Percentiles rank a stretch among this genome's conserved stretches.
Evolutionary conservation across 352 stramenopile species (phyloP).

Genomic region (Pythium brachiatum): DNA sequence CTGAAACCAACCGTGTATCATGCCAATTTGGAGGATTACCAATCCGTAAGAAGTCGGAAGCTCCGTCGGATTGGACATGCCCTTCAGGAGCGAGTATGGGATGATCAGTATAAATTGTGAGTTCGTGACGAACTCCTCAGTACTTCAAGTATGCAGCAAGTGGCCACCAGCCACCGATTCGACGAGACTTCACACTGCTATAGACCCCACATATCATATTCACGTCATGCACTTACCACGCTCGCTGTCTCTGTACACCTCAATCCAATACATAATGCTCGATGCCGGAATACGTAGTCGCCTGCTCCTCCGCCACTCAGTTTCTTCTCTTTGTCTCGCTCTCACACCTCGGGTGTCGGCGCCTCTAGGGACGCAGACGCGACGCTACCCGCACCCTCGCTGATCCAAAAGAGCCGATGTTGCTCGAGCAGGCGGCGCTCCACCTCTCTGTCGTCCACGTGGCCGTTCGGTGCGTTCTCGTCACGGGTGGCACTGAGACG

Average conservation of each 20-base stretch:
- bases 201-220: conserved; percentile 2
- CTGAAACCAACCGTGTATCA: no score
- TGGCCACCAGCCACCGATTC: no score
- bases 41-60: no score
- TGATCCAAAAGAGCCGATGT: conserved; percentile 75
- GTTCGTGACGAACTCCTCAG: no score
- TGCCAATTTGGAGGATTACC: no score
- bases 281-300: conserved; percentile 1
- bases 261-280: conserved; percentile 6
- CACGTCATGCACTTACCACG: not conserved
- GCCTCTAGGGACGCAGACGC: conserved; percentile 14
- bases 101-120: no score
- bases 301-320: no score
- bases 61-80: no score
- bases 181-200: not conserved
- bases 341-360: conserved; percentile 13
- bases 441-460: conserved; percentile 30
- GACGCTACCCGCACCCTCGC: conserved; percentile 44
- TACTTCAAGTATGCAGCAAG: no score
- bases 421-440: conserved; percentile 59
- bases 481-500: conserved; percentile 51
- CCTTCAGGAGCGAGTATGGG: no score
- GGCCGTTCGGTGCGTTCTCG: conserved; percentile 27
- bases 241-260: not conserved
- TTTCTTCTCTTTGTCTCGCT: not conserved